Evolutionary conservation across 2,329 filamentous ascomycete genomes (phyloP).

Genomic region (Diaporthe nobilis): DNA sequence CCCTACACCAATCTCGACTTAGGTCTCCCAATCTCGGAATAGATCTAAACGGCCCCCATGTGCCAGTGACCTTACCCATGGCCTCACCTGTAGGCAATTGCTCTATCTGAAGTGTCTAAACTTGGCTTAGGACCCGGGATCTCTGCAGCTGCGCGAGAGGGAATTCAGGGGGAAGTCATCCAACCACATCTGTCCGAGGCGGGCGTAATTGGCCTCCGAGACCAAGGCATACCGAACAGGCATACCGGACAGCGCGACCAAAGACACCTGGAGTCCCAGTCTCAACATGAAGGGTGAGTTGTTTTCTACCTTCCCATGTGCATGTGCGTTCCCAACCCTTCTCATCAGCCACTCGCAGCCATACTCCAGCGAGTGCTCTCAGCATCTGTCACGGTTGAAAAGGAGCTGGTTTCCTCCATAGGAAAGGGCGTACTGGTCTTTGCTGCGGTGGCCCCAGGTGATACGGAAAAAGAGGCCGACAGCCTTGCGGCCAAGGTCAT

Average conservation of each 20-base stretch:
- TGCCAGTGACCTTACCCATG: constrained; percentile 9
- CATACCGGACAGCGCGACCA: background rate
- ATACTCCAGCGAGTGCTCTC: constrained; percentile 95
- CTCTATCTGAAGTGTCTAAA: background rate
- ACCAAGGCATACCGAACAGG: background rate
- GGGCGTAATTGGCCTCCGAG: background rate
- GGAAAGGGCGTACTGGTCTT: constrained; percentile 91
- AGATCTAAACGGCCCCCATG: constrained; percentile 7
- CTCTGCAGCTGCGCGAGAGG: background rate
- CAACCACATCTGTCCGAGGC: background rate
- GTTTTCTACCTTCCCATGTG: background rate
- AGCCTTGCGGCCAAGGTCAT: constrained; percentile 87
- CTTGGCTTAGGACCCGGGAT: background rate
- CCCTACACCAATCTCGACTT: background rate
- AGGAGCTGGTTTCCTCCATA: constrained; percentile 90
- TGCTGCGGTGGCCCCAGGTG: constrained; percentile 90
- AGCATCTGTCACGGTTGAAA: constrained; percentile 95
- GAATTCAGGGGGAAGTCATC: no score
- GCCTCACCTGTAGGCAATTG: background rate
- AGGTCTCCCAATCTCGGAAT: constrained; percentile 5
- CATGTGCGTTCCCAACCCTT: background rate
- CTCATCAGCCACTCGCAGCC: constrained; percentile 65
- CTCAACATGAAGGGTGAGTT: constrained; percentile 55
- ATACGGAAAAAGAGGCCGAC: constrained; percentile 90
- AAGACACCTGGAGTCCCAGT: background rate